phyloP scores from a whole-genome alignment of 768 basidiomycete genomes.

The Auricularia cornea region DNA sequence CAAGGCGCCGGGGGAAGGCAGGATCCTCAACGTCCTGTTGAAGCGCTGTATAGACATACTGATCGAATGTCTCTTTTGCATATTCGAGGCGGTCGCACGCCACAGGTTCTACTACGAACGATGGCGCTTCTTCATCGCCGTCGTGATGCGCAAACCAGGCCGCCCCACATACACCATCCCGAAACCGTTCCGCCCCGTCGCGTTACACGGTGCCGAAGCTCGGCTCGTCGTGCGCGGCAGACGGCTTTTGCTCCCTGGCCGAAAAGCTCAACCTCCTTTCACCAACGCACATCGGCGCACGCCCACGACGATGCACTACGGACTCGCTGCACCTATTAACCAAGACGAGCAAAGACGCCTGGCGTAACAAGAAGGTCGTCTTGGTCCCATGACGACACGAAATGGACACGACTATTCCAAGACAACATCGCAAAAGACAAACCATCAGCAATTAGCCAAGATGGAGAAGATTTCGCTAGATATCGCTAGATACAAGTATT shows the following conservation, averaged over 20 bases:
- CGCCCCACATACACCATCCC: no score
- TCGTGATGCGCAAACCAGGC: slow-evolving; percentile 30
- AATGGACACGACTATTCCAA: no score
- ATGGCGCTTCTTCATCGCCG: slow-evolving; percentile 23
- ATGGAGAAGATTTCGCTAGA: no score
- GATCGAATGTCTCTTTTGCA: neutral
- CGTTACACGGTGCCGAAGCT: slow-evolving; percentile 28
- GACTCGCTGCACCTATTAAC: slow-evolving; percentile 25
- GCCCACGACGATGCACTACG: slow-evolving; percentile 21
- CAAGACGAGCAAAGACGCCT: slow-evolving; percentile 28
- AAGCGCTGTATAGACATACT: slow-evolving; percentile 17
- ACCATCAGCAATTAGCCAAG: no score
- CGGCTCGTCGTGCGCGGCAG: slow-evolving; percentile 16
- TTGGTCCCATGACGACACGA: slow-evolving; percentile 18
- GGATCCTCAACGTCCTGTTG: slow-evolving; percentile 12
- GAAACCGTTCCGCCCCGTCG: slow-evolving; percentile 31
- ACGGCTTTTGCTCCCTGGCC: slow-evolving; percentile 15
- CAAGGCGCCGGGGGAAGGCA: slow-evolving; percentile 16
- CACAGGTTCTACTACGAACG: neutral
- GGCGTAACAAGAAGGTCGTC: slow-evolving; percentile 16
- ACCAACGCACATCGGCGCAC: slow-evolving; percentile 26
- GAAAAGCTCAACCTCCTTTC: slow-evolving; percentile 24
- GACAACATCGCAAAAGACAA: no score
- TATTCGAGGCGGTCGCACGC: neutral
- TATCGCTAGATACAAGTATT: no score